These are phyloP conservation scores for Lodderomyces orthopsilosis DNA, from an alignment of 1,139 yeast species.

Conservation along the genomic window DNA sequence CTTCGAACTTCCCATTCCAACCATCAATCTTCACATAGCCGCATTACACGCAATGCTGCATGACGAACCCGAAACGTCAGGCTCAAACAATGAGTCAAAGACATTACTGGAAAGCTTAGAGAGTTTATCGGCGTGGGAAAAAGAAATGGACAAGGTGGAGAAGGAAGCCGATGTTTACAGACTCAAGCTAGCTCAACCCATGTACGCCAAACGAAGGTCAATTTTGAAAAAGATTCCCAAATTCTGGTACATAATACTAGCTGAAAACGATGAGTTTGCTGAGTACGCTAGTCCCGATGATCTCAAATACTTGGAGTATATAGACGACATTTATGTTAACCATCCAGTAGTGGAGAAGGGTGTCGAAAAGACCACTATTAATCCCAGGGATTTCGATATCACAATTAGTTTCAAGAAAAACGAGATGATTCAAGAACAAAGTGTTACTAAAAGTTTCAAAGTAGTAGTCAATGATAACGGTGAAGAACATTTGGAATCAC, in stretches of 20 bases:
- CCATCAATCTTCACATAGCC: neutral
- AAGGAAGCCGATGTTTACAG: slow-evolving; percentile 51
- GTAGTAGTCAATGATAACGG: slow-evolving; percentile 46
- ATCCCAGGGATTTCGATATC: slow-evolving; percentile 55
- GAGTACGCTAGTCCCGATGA: slow-evolving; percentile 68
- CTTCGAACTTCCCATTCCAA: too few species aligned
- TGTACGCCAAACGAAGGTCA: slow-evolving; percentile 49
- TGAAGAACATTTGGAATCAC: slow-evolving; percentile 51
- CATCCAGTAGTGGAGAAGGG: slow-evolving; percentile 39
- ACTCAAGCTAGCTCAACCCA: slow-evolving; percentile 46
- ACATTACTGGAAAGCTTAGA: slow-evolving; percentile 18
- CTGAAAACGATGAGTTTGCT: slow-evolving; percentile 74
- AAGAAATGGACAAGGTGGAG: slow-evolving; percentile 54
- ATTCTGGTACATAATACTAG: slow-evolving; percentile 75
- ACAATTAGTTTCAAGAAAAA: slow-evolving; percentile 46
- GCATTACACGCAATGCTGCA: neutral
- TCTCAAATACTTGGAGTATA: slow-evolving; percentile 61
- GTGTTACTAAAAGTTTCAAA: slow-evolving; percentile 51
- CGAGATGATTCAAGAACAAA: slow-evolving; percentile 46
- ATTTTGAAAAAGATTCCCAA: slow-evolving; percentile 52
- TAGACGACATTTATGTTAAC: slow-evolving; percentile 54
- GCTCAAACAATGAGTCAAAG: slow-evolving; percentile 8
- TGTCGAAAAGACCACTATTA: slow-evolving; percentile 13
- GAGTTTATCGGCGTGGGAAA: slow-evolving; percentile 54
- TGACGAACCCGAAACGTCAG: neutral